phyloP scores from a whole-genome alignment of 129 eudicot genomes.

The Arctium lappa region DNA sequence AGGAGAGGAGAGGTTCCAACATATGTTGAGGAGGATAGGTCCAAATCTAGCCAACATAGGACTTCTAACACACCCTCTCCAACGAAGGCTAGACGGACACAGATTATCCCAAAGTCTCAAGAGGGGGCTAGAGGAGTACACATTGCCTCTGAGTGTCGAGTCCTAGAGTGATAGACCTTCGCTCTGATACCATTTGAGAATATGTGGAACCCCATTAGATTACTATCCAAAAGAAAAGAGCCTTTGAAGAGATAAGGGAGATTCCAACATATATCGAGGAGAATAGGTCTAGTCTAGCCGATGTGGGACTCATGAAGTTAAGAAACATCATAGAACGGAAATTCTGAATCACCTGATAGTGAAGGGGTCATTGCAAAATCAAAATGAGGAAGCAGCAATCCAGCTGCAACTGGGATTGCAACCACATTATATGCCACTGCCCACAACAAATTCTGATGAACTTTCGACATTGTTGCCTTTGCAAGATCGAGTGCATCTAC shows the following conservation, averaged over 20 bases:
- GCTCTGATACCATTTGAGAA: not conserved
- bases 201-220: not conserved
- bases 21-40: not conserved
- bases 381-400: slow-evolving; percentile 76
- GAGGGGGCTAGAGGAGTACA: too few species aligned
- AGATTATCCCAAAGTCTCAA: not conserved
- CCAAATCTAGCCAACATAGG: not conserved
- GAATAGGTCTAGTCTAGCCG: not conserved
- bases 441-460: slow-evolving; percentile 90
- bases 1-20: not conserved
- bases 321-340: not conserved
- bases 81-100: not conserved
- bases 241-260: too few species aligned
- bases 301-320: not conserved
- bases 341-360: slow-evolving; percentile 58
- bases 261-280: too few species aligned
- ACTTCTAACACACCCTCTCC: not conserved
- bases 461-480: slow-evolving; percentile 87
- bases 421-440: slow-evolving; percentile 90
- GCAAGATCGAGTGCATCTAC: slow-evolving; percentile 92
- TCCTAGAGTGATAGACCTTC: not conserved
- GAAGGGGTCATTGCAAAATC: slow-evolving; percentile 99
- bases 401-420: slow-evolving; percentile 90
- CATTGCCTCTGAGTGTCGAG: too few species aligned
- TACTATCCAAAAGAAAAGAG: not conserved